phyloP scores from a whole-genome alignment of 257 asterid species.

The Salvia hispanica region DNA sequence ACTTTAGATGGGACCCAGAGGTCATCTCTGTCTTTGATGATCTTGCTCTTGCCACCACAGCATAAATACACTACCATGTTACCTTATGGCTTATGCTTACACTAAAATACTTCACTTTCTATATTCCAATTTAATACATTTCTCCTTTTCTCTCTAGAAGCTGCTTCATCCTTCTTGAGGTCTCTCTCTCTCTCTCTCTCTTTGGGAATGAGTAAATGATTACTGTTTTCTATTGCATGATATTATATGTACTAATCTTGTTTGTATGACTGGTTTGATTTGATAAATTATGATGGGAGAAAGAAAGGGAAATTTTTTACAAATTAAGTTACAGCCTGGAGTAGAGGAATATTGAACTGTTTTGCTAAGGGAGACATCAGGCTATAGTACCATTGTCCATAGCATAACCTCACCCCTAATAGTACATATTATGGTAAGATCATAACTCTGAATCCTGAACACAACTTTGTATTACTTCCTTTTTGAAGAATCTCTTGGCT shows the following conservation, averaged over 20 bases:
- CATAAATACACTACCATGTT: not conserved
- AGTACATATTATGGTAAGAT: too few species aligned
- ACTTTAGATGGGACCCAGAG: not conserved
- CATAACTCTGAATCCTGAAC: too few species aligned
- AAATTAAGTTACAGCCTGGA: not conserved
- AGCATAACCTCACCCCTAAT: too few species aligned
- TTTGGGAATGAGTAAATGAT: not conserved
- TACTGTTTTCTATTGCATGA: too few species aligned
- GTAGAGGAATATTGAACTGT: not conserved
- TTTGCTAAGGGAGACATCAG: not conserved
- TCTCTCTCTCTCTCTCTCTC: conserved; percentile 11
- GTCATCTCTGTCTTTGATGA: not conserved
- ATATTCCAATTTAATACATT: not conserved
- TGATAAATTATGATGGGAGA: not conserved
- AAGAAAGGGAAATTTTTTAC: not conserved
- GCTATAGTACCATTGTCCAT: not conserved
- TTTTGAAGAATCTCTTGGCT: too few species aligned
- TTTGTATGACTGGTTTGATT: too few species aligned
- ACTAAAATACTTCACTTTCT: not conserved
- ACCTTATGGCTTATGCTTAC: not conserved
- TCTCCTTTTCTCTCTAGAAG: conserved; percentile 26
- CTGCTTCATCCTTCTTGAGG: conserved; percentile 22
- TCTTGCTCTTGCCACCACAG: not conserved
- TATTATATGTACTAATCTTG: too few species aligned
- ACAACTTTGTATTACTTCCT: too few species aligned